phyloP scores from a whole-genome alignment of 148 eudicot genomes.

The Spergularia bocconei region DNA sequence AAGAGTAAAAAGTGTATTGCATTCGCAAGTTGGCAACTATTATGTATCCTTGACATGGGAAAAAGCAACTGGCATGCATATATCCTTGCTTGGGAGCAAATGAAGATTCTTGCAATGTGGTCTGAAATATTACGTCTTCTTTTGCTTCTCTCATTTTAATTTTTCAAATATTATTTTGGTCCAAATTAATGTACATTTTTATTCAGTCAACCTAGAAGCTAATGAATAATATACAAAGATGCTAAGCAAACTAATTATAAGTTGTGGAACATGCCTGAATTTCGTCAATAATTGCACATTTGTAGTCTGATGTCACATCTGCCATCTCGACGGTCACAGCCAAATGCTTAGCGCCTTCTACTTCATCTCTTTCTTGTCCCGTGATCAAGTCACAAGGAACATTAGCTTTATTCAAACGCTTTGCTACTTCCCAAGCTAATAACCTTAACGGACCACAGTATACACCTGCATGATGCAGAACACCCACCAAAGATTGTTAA shows the following conservation, averaged over 20 bases:
- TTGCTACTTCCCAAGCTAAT: conserved; percentile 98
- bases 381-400: conserved; percentile 91
- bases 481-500: conserved; percentile 13
- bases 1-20: too few species aligned
- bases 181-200: background rate
- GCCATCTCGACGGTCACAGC: conserved; percentile 98
- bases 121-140: too few species aligned
- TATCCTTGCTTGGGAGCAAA: too few species aligned
- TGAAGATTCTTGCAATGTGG: too few species aligned
- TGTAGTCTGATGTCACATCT: conserved; percentile 65
- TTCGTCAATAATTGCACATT: conserved; percentile 92
- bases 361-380: conserved; percentile 88
- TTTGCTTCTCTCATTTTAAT: too few species aligned
- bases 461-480: conserved; percentile 49
- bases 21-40: too few species aligned
- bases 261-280: conserved; percentile 63
- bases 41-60: too few species aligned
- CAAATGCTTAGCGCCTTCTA: conserved; percentile 85
- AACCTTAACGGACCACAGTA: conserved; percentile 97
- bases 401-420: conserved; percentile 78
- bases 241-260: background rate
- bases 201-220: background rate
- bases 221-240: background rate
- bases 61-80: too few species aligned
- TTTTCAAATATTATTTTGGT: too few species aligned